phyloP scores from a whole-genome alignment of 352 stramenopile genomes.

The Blastocystis hominis region DNA sequence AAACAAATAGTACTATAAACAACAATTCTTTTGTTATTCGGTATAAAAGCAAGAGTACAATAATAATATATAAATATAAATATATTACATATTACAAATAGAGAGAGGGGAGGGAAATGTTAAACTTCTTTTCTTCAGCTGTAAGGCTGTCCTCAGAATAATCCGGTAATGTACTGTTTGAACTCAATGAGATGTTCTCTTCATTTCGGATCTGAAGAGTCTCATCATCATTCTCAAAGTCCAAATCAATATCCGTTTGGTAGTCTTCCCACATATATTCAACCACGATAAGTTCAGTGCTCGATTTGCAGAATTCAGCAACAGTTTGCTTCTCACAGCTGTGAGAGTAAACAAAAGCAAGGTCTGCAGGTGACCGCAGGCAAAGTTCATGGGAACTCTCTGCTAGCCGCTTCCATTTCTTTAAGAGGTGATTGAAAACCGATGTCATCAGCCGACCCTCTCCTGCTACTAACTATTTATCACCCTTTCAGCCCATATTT shows the following conservation, averaged over 20 bases:
- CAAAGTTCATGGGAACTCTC: background rate
- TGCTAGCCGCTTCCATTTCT: background rate
- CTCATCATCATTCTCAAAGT: too few species aligned
- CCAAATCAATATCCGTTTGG: background rate
- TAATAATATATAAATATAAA: too few species aligned
- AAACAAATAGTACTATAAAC: too few species aligned
- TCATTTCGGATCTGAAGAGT: too few species aligned
- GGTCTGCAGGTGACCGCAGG: background rate
- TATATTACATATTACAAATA: background rate
- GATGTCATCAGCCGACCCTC: background rate
- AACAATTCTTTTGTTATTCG: too few species aligned
- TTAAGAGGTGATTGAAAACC: background rate
- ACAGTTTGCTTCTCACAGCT: background rate
- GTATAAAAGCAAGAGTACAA: too few species aligned
- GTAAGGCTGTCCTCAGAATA: background rate
- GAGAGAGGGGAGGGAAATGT: background rate
- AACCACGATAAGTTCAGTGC: background rate
- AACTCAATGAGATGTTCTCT: background rate
- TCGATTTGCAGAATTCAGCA: background rate
- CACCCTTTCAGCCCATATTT: background rate
- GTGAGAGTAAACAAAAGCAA: background rate
- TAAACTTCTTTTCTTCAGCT: background rate
- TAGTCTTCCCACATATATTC: conserved; percentile 12
- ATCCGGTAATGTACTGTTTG: background rate
- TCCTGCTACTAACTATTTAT: background rate